Conservation (phyloP, 2,329 filamentous ascomycete species). For the Phialophora chinensis region DNA sequence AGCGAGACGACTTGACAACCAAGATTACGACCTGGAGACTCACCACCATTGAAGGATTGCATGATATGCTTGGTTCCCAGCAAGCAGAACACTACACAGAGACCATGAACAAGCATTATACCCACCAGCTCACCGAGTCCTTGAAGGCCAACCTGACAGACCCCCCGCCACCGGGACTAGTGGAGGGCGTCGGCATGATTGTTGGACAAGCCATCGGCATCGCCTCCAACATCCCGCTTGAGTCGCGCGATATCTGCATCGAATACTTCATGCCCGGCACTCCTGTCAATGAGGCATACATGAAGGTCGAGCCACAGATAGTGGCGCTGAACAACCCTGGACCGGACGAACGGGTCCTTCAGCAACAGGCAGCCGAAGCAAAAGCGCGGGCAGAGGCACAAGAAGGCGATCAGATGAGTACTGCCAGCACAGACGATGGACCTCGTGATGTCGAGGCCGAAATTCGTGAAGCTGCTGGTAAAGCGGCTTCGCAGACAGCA, state of each 20-base stretch:
- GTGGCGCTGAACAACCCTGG: slow-evolving; percentile 62
- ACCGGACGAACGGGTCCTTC: slow-evolving; percentile 35
- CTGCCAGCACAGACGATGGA: slow-evolving; percentile 38
- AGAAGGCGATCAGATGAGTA: slow-evolving; percentile 34
- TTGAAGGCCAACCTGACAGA: slow-evolving; percentile 77
- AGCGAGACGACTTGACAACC: slow-evolving; percentile 80
- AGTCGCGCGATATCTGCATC: slow-evolving; percentile 88
- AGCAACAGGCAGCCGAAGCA: slow-evolving; percentile 29
- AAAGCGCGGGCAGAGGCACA: slow-evolving; percentile 32
- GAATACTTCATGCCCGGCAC: slow-evolving; percentile 83
- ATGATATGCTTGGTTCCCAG: slow-evolving; percentile 69
- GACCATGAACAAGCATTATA: slow-evolving; percentile 72
- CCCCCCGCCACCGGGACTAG: slow-evolving; percentile 79
- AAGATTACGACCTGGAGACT: slow-evolving; percentile 94
- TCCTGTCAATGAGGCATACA: slow-evolving; percentile 70
- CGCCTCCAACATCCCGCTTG: slow-evolving; percentile 81
- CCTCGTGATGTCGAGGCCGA: slow-evolving; percentile 33
- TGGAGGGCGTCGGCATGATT: slow-evolving; percentile 89
- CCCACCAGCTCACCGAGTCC: slow-evolving; percentile 69
- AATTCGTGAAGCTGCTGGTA: slow-evolving; percentile 36
- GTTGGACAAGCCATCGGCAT: slow-evolving; percentile 88
- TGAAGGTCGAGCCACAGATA: slow-evolving; percentile 78
- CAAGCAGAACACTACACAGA: slow-evolving; percentile 70
- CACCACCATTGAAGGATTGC: slow-evolving; percentile 89
- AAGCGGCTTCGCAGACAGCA: slow-evolving; percentile 28